Evolutionary conservation across 495 filamentous ascomycete species (phyloP).

Genomic region (Xylaria venustula): DNA sequence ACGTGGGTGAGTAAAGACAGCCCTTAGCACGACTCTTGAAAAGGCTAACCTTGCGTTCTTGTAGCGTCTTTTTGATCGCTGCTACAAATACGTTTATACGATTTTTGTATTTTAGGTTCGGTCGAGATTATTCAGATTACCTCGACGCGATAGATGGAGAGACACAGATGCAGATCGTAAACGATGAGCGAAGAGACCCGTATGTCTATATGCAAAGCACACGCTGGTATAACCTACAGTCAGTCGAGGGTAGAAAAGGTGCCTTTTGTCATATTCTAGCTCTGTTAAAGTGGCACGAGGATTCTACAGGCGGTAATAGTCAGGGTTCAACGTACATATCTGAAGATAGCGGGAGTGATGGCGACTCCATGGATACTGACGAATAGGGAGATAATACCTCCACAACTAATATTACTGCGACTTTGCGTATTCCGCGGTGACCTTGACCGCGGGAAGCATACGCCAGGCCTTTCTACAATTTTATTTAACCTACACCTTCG

Average conservation of each 20-base stretch:
- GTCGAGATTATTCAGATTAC: background rate
- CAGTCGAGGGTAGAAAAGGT: background rate
- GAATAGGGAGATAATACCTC: background rate
- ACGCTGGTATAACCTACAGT: background rate
- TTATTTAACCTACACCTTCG: too few relatives aligned
- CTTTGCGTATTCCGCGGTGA: too few relatives aligned
- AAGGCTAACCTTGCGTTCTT: background rate
- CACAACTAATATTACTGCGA: too few relatives aligned
- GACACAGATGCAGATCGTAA: conserved; percentile 1
- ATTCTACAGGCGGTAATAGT: background rate
- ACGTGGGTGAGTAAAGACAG: background rate
- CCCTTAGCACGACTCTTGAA: background rate
- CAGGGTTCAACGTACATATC: background rate
- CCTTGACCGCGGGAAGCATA: too few relatives aligned
- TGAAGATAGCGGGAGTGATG: background rate
- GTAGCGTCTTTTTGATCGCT: background rate
- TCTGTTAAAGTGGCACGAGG: background rate
- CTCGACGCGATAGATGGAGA: background rate
- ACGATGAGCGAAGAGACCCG: conserved; percentile 2
- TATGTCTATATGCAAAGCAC: conserved; percentile 12
- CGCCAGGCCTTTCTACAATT: too few relatives aligned
- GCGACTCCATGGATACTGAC: background rate
- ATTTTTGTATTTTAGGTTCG: background rate
- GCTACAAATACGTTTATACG: background rate
- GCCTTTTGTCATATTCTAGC: background rate